Evolutionary conservation across 2,329 filamentous ascomycete species (phyloP).

Genomic region (Aspergillus tanneri): DNA sequence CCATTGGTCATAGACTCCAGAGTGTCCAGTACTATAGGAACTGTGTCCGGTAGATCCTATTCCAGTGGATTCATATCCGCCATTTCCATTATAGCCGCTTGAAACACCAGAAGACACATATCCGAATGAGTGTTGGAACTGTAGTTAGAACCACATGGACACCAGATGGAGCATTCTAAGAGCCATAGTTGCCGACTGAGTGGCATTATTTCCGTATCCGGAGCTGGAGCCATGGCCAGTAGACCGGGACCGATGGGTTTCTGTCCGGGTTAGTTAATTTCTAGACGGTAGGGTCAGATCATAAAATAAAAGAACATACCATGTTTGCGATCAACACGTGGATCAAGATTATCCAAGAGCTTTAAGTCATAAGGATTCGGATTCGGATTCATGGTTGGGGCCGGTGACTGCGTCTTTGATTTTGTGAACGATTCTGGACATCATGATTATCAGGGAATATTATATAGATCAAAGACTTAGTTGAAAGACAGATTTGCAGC

Average conservation of each 20-base stretch:
- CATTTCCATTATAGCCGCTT: no score
- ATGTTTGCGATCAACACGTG: conserved; percentile 34
- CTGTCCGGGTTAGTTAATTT: conserved; percentile 1
- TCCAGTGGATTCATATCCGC: no score
- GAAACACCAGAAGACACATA: no score
- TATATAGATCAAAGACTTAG: no score
- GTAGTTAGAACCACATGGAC: no score
- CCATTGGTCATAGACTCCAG: background rate
- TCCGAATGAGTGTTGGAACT: no score
- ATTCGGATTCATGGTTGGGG: conserved; percentile 24
- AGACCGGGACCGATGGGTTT: background rate
- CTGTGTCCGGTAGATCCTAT: no score
- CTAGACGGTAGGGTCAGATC: no score
- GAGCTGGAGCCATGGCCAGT: background rate
- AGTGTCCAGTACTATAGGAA: background rate
- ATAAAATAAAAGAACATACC: conserved; percentile 8
- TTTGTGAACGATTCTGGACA: conserved; percentile 47
- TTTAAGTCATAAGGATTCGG: conserved; percentile 31
- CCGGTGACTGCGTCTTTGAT: conserved; percentile 44
- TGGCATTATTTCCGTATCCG: no score
- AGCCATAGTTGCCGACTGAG: no score
- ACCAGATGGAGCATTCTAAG: no score
- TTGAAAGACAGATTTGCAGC: conserved; percentile 1
- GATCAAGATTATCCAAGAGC: conserved; percentile 53
- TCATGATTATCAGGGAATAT: conserved; percentile 31